Conservation (phyloP, 148 eudicot genomes). For the Linanthus parryae region DNA sequence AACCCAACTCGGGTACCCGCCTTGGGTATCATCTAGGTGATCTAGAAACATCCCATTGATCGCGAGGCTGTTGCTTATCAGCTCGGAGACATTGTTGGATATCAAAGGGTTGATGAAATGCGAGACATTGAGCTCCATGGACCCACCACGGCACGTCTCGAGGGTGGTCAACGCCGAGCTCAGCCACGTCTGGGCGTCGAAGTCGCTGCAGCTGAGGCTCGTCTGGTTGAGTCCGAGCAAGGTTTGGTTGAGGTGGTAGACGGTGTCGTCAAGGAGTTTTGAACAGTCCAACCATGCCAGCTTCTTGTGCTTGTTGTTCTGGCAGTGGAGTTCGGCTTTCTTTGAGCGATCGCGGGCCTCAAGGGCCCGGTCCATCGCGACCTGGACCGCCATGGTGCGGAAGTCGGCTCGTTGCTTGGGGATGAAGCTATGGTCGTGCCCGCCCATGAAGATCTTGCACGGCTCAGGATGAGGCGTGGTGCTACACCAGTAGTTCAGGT, state of each 20-base stretch:
- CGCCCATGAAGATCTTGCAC: background rate
- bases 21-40: background rate
- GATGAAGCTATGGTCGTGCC: background rate
- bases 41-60: constrained; percentile 19
- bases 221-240: constrained; percentile 3
- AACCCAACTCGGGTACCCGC: constrained; percentile 32
- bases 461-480: constrained; percentile 13
- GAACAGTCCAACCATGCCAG: constrained; percentile 3
- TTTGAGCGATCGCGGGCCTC: background rate
- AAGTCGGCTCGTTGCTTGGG: constrained; percentile 1
- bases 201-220: background rate
- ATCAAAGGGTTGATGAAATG: constrained; percentile 14
- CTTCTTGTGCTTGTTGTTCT: constrained; percentile 7
- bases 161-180: constrained; percentile 11
- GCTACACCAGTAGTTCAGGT: constrained; percentile 6
- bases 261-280: constrained; percentile 3
- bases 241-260: constrained; percentile 5
- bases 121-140: constrained; percentile 3
- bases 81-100: constrained; percentile 37
- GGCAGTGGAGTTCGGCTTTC: constrained; percentile 1
- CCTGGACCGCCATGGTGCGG: constrained; percentile 4
- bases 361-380: constrained; percentile 6
- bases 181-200: constrained; percentile 18
- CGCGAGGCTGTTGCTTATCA: constrained; percentile 44
- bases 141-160: background rate